Conservation (phyloP, 2,329 filamentous ascomycete species). For the Didymella arachidicola region DNA sequence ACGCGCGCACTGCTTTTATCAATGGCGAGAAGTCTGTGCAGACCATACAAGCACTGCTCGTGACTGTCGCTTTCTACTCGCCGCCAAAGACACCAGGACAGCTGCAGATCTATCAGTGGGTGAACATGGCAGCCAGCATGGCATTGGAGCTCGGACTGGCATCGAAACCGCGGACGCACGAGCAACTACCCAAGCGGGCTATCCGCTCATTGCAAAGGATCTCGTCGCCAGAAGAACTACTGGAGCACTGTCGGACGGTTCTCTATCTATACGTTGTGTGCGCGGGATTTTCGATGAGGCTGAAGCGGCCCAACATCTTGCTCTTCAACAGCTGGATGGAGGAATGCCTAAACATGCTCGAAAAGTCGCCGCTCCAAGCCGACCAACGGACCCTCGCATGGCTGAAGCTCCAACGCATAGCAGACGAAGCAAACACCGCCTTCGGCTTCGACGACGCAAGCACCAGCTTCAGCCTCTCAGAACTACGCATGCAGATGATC, state of each 20-base stretch:
- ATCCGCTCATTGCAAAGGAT: slow-evolving; percentile 45
- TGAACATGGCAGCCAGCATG: slow-evolving; percentile 49
- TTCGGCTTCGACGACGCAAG: slow-evolving; percentile 51
- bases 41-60: slow-evolving; percentile 46
- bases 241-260: slow-evolving; percentile 48
- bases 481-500: slow-evolving; percentile 47
- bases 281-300: slow-evolving; percentile 45
- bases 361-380: slow-evolving; percentile 42
- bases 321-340: slow-evolving; percentile 50
- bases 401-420: slow-evolving; percentile 47
- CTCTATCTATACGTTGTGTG: slow-evolving; percentile 43
- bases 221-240: slow-evolving; percentile 45
- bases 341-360: slow-evolving; percentile 42
- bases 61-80: slow-evolving; percentile 47
- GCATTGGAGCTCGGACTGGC: slow-evolving; percentile 48
- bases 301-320: slow-evolving; percentile 47
- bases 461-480: slow-evolving; percentile 48
- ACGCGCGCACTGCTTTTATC: slow-evolving; percentile 45
- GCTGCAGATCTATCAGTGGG: slow-evolving; percentile 47
- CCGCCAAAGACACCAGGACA: slow-evolving; percentile 44
- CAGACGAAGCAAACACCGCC: slow-evolving; percentile 48
- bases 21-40: slow-evolving; percentile 50
- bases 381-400: slow-evolving; percentile 43
- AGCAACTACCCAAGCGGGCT: slow-evolving; percentile 47
- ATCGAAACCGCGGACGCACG: slow-evolving; percentile 48